phyloP scores from a whole-genome alignment of 2,329 filamentous ascomycete species.

The Fusarium falciforme region DNA sequence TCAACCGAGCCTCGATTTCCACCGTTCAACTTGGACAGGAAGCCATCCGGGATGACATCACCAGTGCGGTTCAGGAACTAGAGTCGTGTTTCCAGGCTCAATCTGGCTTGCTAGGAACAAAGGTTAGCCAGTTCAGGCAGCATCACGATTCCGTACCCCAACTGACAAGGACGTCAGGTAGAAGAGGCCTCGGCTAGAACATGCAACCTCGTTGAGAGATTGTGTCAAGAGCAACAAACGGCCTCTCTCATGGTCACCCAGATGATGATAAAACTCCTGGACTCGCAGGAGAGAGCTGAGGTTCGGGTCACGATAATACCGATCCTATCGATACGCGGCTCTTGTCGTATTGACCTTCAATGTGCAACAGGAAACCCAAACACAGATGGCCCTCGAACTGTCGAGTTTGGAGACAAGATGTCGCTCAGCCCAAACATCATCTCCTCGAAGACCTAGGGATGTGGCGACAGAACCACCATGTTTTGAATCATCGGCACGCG shows the following conservation, averaged over 20 bases:
- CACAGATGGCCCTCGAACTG: not conserved
- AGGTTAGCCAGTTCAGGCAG: too few species aligned
- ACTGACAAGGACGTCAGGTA: too few species aligned
- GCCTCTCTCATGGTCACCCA: not conserved
- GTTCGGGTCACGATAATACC: not conserved
- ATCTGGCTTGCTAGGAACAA: not conserved
- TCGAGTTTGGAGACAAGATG: not conserved
- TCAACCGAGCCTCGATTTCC: not conserved
- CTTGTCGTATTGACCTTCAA: not conserved
- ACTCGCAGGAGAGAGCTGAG: not conserved
- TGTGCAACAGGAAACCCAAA: not conserved
- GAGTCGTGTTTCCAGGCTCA: not conserved
- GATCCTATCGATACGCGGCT: rapidly evolving
- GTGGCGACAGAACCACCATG: not conserved
- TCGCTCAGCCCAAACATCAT: rapidly evolving
- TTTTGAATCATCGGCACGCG: rapidly evolving
- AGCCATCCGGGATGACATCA: not conserved
- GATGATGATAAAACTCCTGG: not conserved
- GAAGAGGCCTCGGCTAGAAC: not conserved
- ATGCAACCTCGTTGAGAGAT: not conserved
- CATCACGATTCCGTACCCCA: too few species aligned
- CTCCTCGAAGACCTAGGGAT: not conserved
- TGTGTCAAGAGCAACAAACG: not conserved
- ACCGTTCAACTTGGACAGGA: not conserved
- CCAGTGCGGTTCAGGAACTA: not conserved